Base-by-base conservation (phyloP, 2,329 filamentous ascomycete genomes). In the Conoideocrella luteorostrata region DNA sequence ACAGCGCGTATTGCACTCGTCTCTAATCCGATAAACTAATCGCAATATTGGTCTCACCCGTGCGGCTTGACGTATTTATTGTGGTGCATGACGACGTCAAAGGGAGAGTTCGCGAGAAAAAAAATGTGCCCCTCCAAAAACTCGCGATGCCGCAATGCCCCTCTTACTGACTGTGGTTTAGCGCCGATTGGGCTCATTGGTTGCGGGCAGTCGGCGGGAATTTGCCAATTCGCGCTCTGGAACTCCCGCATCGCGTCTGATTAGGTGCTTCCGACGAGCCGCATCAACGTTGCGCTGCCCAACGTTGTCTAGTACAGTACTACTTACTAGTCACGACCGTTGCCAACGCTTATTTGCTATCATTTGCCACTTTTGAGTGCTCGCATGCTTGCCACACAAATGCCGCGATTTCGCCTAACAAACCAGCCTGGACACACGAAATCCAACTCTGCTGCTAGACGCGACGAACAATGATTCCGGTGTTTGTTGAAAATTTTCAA, bases 141-240 rank as follows among this genome's bases (percentile, higher is more conserved):
- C 28, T 43, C 22, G 26, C 23, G 41, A 30, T 45, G 43, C 49
- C 24, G 43, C 12, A 24, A 28, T 39, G 50, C 60, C 60, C 61
- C 60, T 62, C 61, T 53, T 63, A 53, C 61, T 46, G 9, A 5
- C 41, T 56, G 15, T 2, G 50, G 60, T 22, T 49, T 64, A 62
- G 60, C 48, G 39, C 20, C n/a, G 26, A 37, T 15, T 28, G 22
- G 22, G 28, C 34, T 37, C 34, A 37, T 37, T 37, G 20, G 23
- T 39, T 21, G 26, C 11, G 34, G 38, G 36, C 15, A 2, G 24
- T 38, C 39, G 38, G 33, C 20, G 38, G 18, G 33, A 12, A 35
- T 24, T 12, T 28, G 33, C 11, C 15, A 32, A 23, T n/a, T n/a
- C 38, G 11, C 9, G 15, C 10, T 40, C 20, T 17, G 13, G 38